Base-by-base conservation (phyloP, 2,329 filamentous ascomycete species). In the Aureobasidium lini region DNA sequence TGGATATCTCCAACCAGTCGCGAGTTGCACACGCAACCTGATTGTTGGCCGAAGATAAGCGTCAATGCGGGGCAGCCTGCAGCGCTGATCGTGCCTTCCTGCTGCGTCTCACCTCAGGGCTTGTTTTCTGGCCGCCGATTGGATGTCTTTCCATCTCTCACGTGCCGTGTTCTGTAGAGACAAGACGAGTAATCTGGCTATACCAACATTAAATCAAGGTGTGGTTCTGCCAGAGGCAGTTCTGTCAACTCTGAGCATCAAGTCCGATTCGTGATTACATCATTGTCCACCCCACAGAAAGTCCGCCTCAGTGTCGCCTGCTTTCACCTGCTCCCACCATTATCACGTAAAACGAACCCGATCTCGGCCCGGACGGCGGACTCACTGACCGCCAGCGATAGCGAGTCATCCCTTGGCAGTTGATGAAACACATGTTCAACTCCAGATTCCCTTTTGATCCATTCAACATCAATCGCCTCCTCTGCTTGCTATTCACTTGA, bases 351-450 rank as follows among this genome's bases (percentile, higher is more conserved):
- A 42, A 44, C 16, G 9, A 34, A 43, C 16, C 52, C 52, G 52
- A 56, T n/a, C 31, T 56, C 52, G 52, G 52, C 40, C 52, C 39
- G 52, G 40, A 16, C 29, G 40, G 50, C 39, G 50, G 48, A 52
- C 34, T 52, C 48, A 54, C 50, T 54, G 50, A 54, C 50, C 50
- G 50, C 50, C 23, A 56, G 46, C 52, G 52, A 56, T 56, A 56
- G 40, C 52, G 52, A 56, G 36, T 42, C 50, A 42, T 43, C 50
- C 50, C 39, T 54, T 42, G 50, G 37, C 37, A 42, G 29, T 43
- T 43, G 15, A 43, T 54, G 50, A 54, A 54, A 54, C 50, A 54
- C 37, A 54, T 18, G 50, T 54, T 11, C 50, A 54, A 54, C 50
- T 54, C 50, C 50, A 54, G 50, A 52, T 54, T 54, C 32, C 50